Conservation (phyloP, 225 moss, liverwort and hornwort species). For the Polytrichum formosum region DNA sequence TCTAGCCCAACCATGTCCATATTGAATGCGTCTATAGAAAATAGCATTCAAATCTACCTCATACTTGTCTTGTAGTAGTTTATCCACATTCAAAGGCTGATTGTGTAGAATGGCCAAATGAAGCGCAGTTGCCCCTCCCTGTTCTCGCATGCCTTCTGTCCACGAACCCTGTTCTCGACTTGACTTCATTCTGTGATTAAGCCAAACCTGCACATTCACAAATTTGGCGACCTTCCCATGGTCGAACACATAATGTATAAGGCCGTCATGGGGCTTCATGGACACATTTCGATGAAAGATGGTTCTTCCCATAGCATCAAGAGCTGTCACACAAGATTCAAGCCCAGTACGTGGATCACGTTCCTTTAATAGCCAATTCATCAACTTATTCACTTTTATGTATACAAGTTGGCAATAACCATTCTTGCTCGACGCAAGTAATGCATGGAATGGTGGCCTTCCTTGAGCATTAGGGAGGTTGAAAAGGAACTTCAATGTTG, state of each 20-base stretch:
- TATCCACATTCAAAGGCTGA: slow-evolving; percentile 3
- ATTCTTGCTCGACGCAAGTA: neutral
- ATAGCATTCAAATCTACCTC: neutral
- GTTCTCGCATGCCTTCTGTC: neutral
- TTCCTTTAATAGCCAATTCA: neutral
- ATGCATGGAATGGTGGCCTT: slow-evolving; percentile 39
- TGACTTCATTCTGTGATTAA: slow-evolving; percentile 11
- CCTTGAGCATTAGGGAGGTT: slow-evolving; percentile 29
- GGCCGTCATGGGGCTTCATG: neutral
- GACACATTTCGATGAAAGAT: slow-evolving; percentile 24
- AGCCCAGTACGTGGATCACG: neutral
- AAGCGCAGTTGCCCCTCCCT: slow-evolving; percentile 3
- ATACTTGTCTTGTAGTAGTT: neutral
- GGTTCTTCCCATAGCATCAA: slow-evolving; percentile 39
- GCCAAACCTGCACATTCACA: no score
- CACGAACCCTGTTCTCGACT: neutral
- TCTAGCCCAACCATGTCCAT: neutral
- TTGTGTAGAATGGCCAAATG: slow-evolving; percentile 35
- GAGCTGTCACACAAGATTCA: slow-evolving; percentile 13
- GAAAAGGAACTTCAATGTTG: slow-evolving; percentile 13
- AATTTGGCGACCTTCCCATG: no score
- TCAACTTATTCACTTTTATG: no score
- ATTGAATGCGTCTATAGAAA: slow-evolving; percentile 10
- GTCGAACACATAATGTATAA: no score
- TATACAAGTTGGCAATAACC: neutral